Evolutionary conservation across 2,329 filamentous ascomycete genomes (phyloP), one percentile per base, ranked within the genome.

Genomic region (Aphanocladium album): DNA sequence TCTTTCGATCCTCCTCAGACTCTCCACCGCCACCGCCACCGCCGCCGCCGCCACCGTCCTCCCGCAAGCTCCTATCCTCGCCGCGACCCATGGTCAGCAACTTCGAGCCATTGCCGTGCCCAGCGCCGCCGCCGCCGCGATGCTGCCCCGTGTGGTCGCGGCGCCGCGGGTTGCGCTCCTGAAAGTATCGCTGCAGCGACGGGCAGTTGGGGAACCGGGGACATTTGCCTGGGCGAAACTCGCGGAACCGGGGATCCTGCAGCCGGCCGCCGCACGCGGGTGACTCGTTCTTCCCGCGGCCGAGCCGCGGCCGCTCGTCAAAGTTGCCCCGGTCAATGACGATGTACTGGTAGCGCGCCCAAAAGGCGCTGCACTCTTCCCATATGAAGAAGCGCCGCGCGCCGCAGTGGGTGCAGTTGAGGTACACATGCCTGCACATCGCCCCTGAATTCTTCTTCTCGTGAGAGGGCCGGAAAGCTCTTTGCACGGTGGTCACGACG

Each of bases 311-410:
- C 17, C 59, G 59, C 21, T n/a, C 35, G 1, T 51, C 21, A 25
- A 50, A 60, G 35, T 46, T 30, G 59, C n/a, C 52, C n/a, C 27
- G 21, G 7, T 56, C 45, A n/a, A 60, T 33, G 52, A 60, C 59
- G 25, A 60, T 19, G 52, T 51, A 25, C 45, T 37, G 41, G 59
- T 60, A 60, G 12, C 52, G 59, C 33, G 11, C 19, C 59, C 59
- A 60, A 45, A 41, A 60, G 23, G 1, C 8, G 4, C 3, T 5
- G 52, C 59, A 60, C 35, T 60, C 59, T 11, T 60, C 52, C 59
- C 59, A 60, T 43, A 55, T 43, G 33, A 50, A 43, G 59, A 60
- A 60, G 43, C 25, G 35, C 17, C 37, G 51, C 11, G n/a, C n/a
- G 17, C 25, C 37, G 59, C 59, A 60, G 45, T 51, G 51, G 2